These are phyloP conservation scores for Termitomyces sp. DNA, from an alignment of 768 basidiomycete species.

Conservation along the genomic window DNA sequence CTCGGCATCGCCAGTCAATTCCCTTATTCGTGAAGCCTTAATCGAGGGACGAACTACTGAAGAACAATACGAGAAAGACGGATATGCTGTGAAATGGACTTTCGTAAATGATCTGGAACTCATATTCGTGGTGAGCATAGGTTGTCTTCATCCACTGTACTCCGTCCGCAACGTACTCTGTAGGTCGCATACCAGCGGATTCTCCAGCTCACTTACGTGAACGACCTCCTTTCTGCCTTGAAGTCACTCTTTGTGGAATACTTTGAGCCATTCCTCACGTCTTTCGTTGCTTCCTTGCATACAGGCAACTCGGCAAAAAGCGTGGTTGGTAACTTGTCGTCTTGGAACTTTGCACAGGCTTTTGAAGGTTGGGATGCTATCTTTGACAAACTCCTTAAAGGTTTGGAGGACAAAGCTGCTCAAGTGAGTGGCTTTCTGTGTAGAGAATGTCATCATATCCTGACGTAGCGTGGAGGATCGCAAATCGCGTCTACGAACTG, in stretches of 20 bases:
- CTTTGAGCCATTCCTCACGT: constrained; percentile 77
- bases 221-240: constrained; percentile 76
- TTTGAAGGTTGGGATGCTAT: constrained; percentile 78
- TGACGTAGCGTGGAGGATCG: constrained; percentile 48
- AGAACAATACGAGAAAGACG: constrained; percentile 88
- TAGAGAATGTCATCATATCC: constrained; percentile 1
- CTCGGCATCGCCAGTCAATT: constrained; percentile 78
- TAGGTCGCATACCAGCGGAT: constrained; percentile 97
- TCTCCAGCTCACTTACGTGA: constrained; percentile 89
- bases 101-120: constrained; percentile 94
- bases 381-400: constrained; percentile 71
- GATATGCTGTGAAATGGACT: constrained; percentile 91
- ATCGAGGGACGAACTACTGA: constrained; percentile 85
- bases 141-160: neutral
- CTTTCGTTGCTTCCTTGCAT: constrained; percentile 82
- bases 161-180: constrained; percentile 1
- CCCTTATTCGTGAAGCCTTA: constrained; percentile 83
- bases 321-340: constrained; percentile 28
- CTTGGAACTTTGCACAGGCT: constrained; percentile 67
- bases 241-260: constrained; percentile 83
- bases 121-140: constrained; percentile 82
- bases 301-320: constrained; percentile 46
- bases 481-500: constrained; percentile 53
- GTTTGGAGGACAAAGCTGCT: constrained; percentile 71
- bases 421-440: constrained; percentile 34